A percentile compares a stretch with the other conserved stretches of the same genome.
Conservation (phyloP, 2,329 filamentous ascomycete species). For the Nemania serpens region DNA sequence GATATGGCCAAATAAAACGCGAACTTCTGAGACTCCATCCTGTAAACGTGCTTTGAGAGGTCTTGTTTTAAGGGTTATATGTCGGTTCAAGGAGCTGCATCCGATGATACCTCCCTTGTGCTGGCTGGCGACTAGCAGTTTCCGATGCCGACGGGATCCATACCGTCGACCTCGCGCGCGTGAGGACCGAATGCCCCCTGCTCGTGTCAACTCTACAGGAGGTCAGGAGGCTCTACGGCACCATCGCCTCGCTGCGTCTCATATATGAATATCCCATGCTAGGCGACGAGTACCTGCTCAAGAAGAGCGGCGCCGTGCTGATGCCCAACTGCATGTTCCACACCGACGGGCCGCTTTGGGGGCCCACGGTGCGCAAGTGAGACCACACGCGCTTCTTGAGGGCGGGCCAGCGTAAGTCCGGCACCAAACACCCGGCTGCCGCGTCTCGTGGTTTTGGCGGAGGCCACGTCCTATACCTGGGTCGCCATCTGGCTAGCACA, state of each 20-base stretch:
- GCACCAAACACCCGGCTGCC: constrained; percentile 7
- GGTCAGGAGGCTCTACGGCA: constrained; percentile 12
- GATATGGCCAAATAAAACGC: too few relatives aligned
- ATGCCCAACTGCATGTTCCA: constrained; percentile 27
- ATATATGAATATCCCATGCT: constrained; percentile 19
- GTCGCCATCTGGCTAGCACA: constrained; percentile 20
- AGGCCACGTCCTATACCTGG: constrained; percentile 20
- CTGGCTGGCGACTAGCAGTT: too few relatives aligned
- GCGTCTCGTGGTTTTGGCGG: constrained; percentile 21
- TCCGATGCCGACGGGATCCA: not conserved
- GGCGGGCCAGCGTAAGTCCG: constrained; percentile 5
- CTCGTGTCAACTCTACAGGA: constrained; percentile 18
- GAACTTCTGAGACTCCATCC: too few relatives aligned
- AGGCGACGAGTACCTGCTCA: constrained; percentile 29
- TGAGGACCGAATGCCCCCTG: constrained; percentile 9
- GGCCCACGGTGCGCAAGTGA: constrained; percentile 14
- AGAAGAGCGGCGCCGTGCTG: constrained; percentile 29
- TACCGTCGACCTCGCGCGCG: constrained; percentile 15
- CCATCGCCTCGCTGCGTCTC: constrained; percentile 4
- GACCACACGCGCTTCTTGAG: constrained; percentile 21
- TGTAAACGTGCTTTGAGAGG: too few relatives aligned
- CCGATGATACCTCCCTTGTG: too few relatives aligned
- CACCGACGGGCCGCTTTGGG: constrained; percentile 23
- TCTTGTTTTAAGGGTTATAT: too few relatives aligned
- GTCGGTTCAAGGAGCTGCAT: too few relatives aligned